Evolutionary conservation across 169 alveolate species (phyloP), one percentile per base, ranked within the genome.

Genomic region (Plasmodium knowlesi): DNA sequence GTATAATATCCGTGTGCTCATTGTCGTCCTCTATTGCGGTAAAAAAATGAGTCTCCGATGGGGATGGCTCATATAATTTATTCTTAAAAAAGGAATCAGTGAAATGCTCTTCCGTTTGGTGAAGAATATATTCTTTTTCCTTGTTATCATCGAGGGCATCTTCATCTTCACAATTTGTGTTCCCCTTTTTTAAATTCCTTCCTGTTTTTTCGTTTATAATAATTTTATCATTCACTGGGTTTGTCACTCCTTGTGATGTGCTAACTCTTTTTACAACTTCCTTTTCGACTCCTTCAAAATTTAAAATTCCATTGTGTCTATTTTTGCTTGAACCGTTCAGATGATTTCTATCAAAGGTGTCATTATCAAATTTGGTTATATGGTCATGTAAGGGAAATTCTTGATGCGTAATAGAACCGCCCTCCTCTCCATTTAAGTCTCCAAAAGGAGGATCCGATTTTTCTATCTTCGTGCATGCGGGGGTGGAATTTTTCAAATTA

Each of bases 41-140:
- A 81, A 81, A 81, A 81, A 81, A 81, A n/a, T 81, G 67, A 10
- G 54, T 46, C 61, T 81, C 86, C 72, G 86, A 34, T 28, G 72
- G 67, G 28, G 54, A 43, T 22, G 53, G 86, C 50, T 81, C 86
- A 46, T 34, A 19, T 34, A 81, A 46, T 81, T 81, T 16, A 19
- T 81, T 57, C 22, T 81, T 22, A 28, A 32, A 81, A 10, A 46
- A 22, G 43, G 54, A 43, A 43, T 30, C 53, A 22, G 28, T 22
- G 41, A 81, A 72, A 19, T 57, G n/a, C 4, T 57, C 37, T 5
- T 83, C 43, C 67, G 43, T n/a, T 9, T 10, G 39, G 28, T 83
- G 39, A 67, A 8, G 14, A 67, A 1, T 28, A 41, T 80, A 39
- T n/a, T 80, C 57, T 41, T 80, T 80, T 19, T 80, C 50, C 67